Evolutionary conservation across 192 early-diverging fungal genomes (phyloP).

Genomic region (Chytriomyces sp.): DNA sequence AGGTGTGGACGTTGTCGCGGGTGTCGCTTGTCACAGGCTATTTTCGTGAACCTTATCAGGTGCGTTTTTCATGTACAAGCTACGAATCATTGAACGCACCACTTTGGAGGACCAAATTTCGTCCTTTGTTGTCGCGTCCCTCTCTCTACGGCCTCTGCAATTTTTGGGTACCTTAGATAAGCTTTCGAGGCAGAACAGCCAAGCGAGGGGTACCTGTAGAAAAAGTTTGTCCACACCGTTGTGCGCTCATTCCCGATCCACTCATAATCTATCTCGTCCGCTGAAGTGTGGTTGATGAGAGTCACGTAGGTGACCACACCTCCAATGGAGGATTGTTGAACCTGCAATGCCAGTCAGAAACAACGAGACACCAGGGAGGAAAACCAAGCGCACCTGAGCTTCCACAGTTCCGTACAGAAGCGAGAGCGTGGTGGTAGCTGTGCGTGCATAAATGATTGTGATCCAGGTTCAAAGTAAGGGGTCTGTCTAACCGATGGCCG

Average conservation of each 20-base stretch:
- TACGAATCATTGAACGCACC: not conserved
- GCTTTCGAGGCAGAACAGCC: not conserved
- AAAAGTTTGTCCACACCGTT: slow-evolving; percentile 32
- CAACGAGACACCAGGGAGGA: not conserved
- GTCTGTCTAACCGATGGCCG: slow-evolving; percentile 5
- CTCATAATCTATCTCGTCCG: slow-evolving; percentile 30
- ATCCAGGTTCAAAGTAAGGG: not conserved
- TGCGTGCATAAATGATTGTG: not conserved
- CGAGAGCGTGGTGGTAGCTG: slow-evolving; percentile 1
- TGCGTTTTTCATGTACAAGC: no score
- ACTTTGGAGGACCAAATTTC: slow-evolving; percentile 12
- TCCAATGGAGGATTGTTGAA: slow-evolving; percentile 20
- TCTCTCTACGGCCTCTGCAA: not conserved
- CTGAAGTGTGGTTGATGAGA: not conserved
- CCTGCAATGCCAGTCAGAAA: not conserved
- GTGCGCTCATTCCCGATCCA: slow-evolving; percentile 10
- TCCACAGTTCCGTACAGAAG: slow-evolving; percentile 30
- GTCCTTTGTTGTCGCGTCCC: slow-evolving; percentile 6
- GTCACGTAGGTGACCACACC: slow-evolving; percentile 16
- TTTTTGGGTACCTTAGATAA: not conserved
- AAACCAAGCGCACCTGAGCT: no score
- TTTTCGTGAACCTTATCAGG: no score
- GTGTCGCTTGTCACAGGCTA: no score
- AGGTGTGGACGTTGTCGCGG: not conserved
- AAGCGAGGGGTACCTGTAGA: not conserved